Percentiles rank a stretch among this genome's conserved stretches.
phyloP scores from a whole-genome alignment of 164 flowering plant genomes.

The Hamamelis virginiana region DNA sequence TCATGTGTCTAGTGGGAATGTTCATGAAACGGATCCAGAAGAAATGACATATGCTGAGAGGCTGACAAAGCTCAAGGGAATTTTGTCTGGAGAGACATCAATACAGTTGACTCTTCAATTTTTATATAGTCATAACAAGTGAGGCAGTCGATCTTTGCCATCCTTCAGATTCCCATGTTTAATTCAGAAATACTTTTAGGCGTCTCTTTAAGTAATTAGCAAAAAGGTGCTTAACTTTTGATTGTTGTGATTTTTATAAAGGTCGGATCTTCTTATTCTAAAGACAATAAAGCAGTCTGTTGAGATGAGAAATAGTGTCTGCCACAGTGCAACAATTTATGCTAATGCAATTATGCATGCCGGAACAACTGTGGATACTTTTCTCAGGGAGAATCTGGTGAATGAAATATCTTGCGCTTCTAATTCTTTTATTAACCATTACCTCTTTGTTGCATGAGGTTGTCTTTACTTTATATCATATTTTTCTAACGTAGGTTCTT shows the following conservation, averaged over 20 bases:
- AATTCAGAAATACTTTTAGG: neutral
- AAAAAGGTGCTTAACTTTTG: neutral
- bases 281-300: conserved; percentile 95
- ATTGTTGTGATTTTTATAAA: conserved; percentile 24
- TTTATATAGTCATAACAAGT: conserved; percentile 89
- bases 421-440: neutral
- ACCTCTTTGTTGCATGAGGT: neutral
- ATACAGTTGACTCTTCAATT: conserved; percentile 89
- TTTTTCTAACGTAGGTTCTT: neutral
- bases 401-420: conserved; percentile 8
- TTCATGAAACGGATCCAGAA: conserved; percentile 40
- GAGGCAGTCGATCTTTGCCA: conserved; percentile 9
- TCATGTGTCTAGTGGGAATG: conserved; percentile 30
- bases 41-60: conserved; percentile 67
- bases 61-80: conserved; percentile 64
- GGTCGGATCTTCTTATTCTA: conserved; percentile 85
- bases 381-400: conserved; percentile 88
- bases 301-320: conserved; percentile 94
- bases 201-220: neutral
- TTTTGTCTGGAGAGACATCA: conserved; percentile 90
- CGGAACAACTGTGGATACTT: conserved; percentile 94
- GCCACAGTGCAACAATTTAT: conserved; percentile 94
- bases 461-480: neutral
- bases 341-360: conserved; percentile 98
- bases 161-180: neutral